Conservation (phyloP, 2,329 filamentous ascomycete species). For the Tolypocladium inflatum region DNA sequence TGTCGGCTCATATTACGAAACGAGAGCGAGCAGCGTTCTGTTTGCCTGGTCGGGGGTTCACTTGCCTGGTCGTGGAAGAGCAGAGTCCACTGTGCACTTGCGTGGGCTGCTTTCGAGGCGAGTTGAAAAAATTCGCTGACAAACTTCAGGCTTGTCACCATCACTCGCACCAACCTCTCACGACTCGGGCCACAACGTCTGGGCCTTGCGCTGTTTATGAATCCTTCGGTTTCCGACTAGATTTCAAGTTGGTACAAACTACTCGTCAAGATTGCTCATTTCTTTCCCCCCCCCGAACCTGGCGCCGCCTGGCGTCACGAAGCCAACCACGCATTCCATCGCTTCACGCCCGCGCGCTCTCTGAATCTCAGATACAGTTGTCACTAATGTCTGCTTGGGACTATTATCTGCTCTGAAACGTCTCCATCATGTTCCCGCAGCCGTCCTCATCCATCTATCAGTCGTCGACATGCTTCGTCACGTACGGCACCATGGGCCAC, state of each 20-base stretch:
- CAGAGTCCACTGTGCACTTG: background rate
- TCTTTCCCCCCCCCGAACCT: background rate
- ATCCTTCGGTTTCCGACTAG: background rate
- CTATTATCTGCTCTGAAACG: background rate
- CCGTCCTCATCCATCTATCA: constrained; percentile 38
- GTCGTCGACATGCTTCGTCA: constrained; percentile 63
- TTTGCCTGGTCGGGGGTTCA: background rate
- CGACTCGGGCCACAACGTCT: background rate
- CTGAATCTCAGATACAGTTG: background rate
- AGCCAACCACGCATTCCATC: background rate
- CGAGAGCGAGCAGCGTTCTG: background rate
- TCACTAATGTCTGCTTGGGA: background rate
- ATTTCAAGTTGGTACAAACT: background rate
- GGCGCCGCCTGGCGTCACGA: background rate
- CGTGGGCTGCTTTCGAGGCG: background rate
- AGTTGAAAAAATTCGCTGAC: background rate
- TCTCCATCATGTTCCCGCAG: constrained; percentile 33
- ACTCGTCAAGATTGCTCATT: background rate
- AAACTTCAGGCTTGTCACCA: background rate
- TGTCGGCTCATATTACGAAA: background rate
- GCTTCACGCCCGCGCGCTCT: background rate
- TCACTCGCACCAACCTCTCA: background rate
- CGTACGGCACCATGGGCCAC: constrained; percentile 58
- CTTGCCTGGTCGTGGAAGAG: background rate
- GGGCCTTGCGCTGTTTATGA: background rate